These are phyloP conservation scores for Actinomortierella ambigua DNA, from an alignment of 371 early-diverging fungal genomes.

Conservation along the genomic window DNA sequence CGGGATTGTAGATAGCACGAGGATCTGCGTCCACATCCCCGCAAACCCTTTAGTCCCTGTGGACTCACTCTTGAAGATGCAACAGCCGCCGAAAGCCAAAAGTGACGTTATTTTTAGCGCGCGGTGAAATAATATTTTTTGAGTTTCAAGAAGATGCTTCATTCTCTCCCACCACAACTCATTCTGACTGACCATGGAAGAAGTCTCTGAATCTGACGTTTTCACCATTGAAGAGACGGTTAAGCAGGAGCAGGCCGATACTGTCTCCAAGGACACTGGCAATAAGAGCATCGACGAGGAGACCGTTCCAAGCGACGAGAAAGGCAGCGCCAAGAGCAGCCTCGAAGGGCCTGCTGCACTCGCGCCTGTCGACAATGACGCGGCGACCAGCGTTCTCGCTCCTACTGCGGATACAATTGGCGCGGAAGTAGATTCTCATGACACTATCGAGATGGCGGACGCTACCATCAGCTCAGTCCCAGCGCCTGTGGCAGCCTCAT, in stretches of 20 bases:
- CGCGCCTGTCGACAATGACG: too few relatives aligned
- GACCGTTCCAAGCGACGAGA: constrained; percentile 5
- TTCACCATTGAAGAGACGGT: constrained; percentile 51
- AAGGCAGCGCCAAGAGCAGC: background rate
- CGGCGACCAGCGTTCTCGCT: too few relatives aligned
- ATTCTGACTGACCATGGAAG: constrained; percentile 28
- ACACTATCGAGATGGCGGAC: constrained; percentile 16
- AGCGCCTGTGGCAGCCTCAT: constrained; percentile 6
- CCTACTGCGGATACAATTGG: too few relatives aligned
- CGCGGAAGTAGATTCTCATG: background rate
- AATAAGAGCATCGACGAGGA: background rate
- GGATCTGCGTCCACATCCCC: too few relatives aligned
- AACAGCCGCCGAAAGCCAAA: too few relatives aligned
- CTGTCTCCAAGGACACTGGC: constrained; percentile 14
- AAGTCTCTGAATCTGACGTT: constrained; percentile 57
- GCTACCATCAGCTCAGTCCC: background rate
- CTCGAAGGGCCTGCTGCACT: background rate
- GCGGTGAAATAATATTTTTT: too few relatives aligned
- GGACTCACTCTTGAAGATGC: too few relatives aligned
- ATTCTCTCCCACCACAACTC: too few relatives aligned
- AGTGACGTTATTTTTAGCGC: too few relatives aligned
- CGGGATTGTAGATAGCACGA: too few relatives aligned
- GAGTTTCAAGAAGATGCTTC: too few relatives aligned
- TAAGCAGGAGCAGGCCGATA: constrained; percentile 10
- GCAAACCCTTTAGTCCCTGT: too few relatives aligned